A percentile compares a stretch with the other conserved stretches of the same genome.
Conservation (phyloP, 129 eudicot species). For the Cynara cardunculus region DNA sequence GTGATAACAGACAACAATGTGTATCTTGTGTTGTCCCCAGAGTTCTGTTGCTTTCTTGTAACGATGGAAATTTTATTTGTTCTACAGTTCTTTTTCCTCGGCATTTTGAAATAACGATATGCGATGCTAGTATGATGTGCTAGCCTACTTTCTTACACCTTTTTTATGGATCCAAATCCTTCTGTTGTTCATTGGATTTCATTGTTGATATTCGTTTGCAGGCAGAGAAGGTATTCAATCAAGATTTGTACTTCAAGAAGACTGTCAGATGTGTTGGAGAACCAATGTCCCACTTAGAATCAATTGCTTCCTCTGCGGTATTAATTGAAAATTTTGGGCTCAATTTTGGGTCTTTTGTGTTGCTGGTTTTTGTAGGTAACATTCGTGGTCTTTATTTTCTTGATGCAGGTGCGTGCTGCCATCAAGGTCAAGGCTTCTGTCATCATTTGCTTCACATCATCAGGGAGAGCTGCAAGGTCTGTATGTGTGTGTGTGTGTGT, state of each 20-base stretch:
- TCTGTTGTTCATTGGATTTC: neutral
- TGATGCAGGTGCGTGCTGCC: conserved; percentile 73
- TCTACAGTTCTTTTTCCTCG: neutral
- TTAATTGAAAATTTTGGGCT: neutral
- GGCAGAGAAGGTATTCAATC: conserved; percentile 85
- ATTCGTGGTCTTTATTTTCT: conserved; percentile 2
- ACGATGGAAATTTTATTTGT: neutral
- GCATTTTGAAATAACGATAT: neutral
- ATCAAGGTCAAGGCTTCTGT: conserved; percentile 87
- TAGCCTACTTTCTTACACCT: neutral
- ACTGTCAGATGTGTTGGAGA: conserved; percentile 69
- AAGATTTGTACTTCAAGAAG: conserved; percentile 64
- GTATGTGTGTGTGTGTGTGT: neutral
- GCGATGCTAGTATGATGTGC: neutral
- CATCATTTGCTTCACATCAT: conserved; percentile 75
- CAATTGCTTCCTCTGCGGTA: conserved; percentile 91
- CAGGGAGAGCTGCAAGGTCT: conserved; percentile 85
- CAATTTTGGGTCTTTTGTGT: neutral
- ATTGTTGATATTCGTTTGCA: conserved; percentile 18
- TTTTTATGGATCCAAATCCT: neutral
- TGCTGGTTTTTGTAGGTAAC: conserved; percentile 2
- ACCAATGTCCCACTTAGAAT: conserved; percentile 78
- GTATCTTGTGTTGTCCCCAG: neutral
- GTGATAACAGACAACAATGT: neutral
- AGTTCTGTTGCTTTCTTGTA: neutral